phyloP scores from a whole-genome alignment of 345 rosid genomes.

The Xanthoceras sorbifolium region DNA sequence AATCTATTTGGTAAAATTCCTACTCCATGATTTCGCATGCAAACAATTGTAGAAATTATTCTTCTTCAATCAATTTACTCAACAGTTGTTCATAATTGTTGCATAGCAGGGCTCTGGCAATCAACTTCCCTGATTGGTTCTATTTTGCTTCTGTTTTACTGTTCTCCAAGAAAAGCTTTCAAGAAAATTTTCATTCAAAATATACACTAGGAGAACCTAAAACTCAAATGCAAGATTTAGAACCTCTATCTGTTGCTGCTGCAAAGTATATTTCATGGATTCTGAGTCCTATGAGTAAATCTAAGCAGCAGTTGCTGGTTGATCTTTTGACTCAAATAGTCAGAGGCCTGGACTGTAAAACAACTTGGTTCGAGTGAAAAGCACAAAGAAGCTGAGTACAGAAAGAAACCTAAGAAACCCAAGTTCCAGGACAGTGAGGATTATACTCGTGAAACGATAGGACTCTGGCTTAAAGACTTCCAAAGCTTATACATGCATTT shows the following conservation, averaged over 20 bases:
- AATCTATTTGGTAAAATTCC: constrained; percentile 63
- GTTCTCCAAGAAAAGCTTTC: constrained; percentile 40
- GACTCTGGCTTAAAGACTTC: constrained; percentile 52
- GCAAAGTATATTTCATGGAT: constrained; percentile 80
- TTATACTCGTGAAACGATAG: constrained; percentile 30
- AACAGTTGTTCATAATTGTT: constrained; percentile 8
- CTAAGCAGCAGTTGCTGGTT: constrained; percentile 46
- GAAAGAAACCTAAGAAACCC: constrained; percentile 49
- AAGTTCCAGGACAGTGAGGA: constrained; percentile 26
- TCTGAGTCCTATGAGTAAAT: constrained; percentile 51
- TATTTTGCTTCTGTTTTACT: constrained; percentile 64
- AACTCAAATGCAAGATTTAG: constrained; percentile 25
- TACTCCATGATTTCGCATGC: constrained; percentile 9
- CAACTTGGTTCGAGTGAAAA: constrained; percentile 27
- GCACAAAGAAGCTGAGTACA: constrained; percentile 28
- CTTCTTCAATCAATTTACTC: background rate
- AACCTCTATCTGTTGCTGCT: constrained; percentile 41
- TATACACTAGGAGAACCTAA: constrained; percentile 19
- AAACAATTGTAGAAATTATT: background rate
- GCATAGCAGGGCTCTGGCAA: constrained; percentile 73
- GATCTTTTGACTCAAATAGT: constrained; percentile 47
- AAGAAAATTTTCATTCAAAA: constrained; percentile 23
- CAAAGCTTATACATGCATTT: constrained; percentile 32
- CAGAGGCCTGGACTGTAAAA: constrained; percentile 49
- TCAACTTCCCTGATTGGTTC: constrained; percentile 83